phyloP scores from a whole-genome alignment of 177 flowering plant species.

The Tripterygium wilfordii region DNA sequence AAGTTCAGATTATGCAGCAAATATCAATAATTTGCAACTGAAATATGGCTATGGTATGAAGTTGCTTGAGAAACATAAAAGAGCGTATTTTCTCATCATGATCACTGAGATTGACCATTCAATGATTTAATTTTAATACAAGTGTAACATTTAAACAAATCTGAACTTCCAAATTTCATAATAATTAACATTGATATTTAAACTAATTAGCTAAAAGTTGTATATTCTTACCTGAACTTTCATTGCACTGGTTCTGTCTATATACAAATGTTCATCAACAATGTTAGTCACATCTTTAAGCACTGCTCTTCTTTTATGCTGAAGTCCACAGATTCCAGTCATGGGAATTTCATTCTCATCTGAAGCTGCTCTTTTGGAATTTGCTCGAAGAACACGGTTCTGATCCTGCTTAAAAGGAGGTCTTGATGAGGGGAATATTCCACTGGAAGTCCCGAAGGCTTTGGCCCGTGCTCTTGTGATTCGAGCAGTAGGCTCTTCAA shows the following conservation, averaged over 20 bases:
- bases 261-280: slow-evolving; percentile 14
- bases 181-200: not conserved
- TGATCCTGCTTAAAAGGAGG: slow-evolving; percentile 27
- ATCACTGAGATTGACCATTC: too few relatives aligned
- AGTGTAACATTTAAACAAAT: not conserved
- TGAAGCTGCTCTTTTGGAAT: slow-evolving; percentile 35
- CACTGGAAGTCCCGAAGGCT: slow-evolving; percentile 24
- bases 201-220: not conserved
- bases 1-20: not conserved
- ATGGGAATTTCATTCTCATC: slow-evolving; percentile 25
- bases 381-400: slow-evolving; percentile 19
- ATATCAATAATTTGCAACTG: not conserved
- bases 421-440: slow-evolving; percentile 19
- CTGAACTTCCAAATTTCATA: not conserved
- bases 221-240: slow-evolving; percentile 24
- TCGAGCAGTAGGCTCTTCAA: slow-evolving; percentile 23
- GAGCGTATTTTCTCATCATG: too few relatives aligned
- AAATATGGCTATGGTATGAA: too few relatives aligned
- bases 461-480: slow-evolving; percentile 50
- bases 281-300: slow-evolving; percentile 50
- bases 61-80: too few relatives aligned
- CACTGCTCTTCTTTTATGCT: slow-evolving; percentile 47
- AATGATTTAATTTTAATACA: too few relatives aligned
- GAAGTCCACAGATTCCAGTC: slow-evolving; percentile 13
- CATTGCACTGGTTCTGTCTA: slow-evolving; percentile 9